Evolutionary conservation across 2,329 filamentous ascomycete species (phyloP), one percentile per base, ranked within the genome.

Genomic region (Fusarium mexicanum): DNA sequence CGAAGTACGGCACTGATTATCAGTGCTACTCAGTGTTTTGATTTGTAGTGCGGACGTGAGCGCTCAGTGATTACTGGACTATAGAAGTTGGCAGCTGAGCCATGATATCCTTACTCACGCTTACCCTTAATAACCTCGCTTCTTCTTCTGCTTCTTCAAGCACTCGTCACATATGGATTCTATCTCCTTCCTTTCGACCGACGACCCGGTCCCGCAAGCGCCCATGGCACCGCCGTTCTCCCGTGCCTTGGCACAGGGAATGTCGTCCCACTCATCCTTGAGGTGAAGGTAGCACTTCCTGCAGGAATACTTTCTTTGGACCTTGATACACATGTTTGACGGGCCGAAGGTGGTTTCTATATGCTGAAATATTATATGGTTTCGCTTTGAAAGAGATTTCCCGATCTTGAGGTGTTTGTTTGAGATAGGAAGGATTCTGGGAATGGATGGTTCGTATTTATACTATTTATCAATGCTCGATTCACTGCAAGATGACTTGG

Each of bases 121-220:
- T 26, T 22, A 16, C 5, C 6, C 14, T 29, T 9, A n/a, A 11
- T 22, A 13, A 29, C 29, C n/a, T 29, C 31, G 41, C 29, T 18
- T 63, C 4, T 47, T 66, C n/a, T 41, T 51, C 48, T 54, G 29
- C 40, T 66, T 66, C 47, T 31, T 46, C 18, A 63, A 38, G 20
- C 59, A 66, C 16, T 16, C n/a, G 4, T 47, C 40, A n/a, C 47
- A 66, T 14, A 54, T 37, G 1, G 47, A 46, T 22, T 66, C 47
- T 24, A 38, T 29, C 7, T 55, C 63, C 17, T 17, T 35, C 4
- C 47, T 54, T 4, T 41, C 13, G 9, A 55, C 17, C 0, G 24
- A 20, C 4, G 29, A 17, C 17, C n/a, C 10, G 1, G 4, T n/a
- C 10, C 38, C 22, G 5, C 59, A 64, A 22, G 47, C 59, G 8